Conservation (phyloP, 2,329 filamentous ascomycete genomes). For the Pseudogymnoascus sp. region DNA sequence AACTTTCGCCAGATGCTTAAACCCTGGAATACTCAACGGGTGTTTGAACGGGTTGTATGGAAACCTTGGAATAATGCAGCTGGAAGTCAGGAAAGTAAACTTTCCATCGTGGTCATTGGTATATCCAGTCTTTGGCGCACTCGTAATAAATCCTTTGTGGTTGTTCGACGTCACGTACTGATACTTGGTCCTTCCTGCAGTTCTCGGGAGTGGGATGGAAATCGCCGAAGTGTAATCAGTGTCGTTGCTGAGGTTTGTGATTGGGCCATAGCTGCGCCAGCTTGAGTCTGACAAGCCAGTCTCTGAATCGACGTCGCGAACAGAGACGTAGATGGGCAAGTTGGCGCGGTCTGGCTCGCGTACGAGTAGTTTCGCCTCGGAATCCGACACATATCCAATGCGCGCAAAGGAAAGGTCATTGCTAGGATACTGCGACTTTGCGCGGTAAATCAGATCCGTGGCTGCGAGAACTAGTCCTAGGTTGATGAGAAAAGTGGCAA, state of each 20-base stretch:
- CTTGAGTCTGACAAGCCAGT: conserved; percentile 46
- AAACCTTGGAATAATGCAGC: conserved; percentile 85
- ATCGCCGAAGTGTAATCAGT: conserved; percentile 78
- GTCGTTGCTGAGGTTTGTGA: conserved; percentile 60
- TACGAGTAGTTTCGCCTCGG: conserved; percentile 71
- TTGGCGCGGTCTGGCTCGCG: conserved; percentile 71
- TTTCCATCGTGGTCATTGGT: conserved; percentile 54
- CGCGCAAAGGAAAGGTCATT: conserved; percentile 78
- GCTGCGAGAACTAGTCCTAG: conserved; percentile 58
- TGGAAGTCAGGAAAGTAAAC: conserved; percentile 87
- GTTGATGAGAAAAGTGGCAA: conserved; percentile 66
- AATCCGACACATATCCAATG: conserved; percentile 77
- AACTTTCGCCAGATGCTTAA: conserved; percentile 66
- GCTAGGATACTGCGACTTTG: conserved; percentile 59
- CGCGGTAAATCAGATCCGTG: conserved; percentile 70
- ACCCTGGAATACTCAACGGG: conserved; percentile 71
- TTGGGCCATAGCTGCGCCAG: conserved; percentile 60
- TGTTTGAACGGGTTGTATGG: conserved; percentile 83
- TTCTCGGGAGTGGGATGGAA: conserved; percentile 53
- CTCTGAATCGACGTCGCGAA: conserved; percentile 46
- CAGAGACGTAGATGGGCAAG: conserved; percentile 68
- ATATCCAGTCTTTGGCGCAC: conserved; percentile 63
- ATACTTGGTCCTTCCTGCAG: conserved; percentile 61
- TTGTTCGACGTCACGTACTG: conserved; percentile 84
- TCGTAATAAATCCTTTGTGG: conserved; percentile 71